Percentiles rank a stretch among this genome's conserved stretches.
Conservation (phyloP, 2,329 filamentous ascomycete species). For the Pseudogymnoascus sp. region DNA sequence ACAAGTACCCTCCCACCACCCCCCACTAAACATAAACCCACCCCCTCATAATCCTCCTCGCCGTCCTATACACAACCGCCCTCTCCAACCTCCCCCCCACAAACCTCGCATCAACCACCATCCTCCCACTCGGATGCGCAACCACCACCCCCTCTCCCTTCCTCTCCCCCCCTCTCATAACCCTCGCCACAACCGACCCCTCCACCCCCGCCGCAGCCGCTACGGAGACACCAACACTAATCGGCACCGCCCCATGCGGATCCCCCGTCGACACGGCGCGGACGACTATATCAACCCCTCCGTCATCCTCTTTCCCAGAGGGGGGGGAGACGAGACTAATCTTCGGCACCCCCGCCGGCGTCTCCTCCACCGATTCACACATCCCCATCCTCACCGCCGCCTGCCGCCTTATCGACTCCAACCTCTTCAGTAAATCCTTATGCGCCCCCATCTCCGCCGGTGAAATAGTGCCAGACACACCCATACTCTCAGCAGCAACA, state of each 20-base stretch:
- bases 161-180: slow-evolving; percentile 15
- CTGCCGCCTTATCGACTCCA: slow-evolving; percentile 49
- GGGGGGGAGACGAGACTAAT: slow-evolving; percentile 45
- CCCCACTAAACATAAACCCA: slow-evolving; percentile 29
- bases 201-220: slow-evolving; percentile 40
- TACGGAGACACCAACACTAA: slow-evolving; percentile 44
- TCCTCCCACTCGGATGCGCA: slow-evolving; percentile 39
- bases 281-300: slow-evolving; percentile 34
- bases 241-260: slow-evolving; percentile 47
- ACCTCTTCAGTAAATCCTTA: slow-evolving; percentile 34
- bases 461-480: slow-evolving; percentile 41
- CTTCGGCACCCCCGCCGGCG: slow-evolving; percentile 55
- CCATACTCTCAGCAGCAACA: slow-evolving; percentile 45
- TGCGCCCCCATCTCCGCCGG: slow-evolving; percentile 46
- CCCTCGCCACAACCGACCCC: slow-evolving; percentile 32
- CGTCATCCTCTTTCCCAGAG: neutral
- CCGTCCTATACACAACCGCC: slow-evolving; percentile 40
- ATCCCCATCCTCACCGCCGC: slow-evolving; percentile 57
- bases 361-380: slow-evolving; percentile 32
- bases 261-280: slow-evolving; percentile 48
- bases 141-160: slow-evolving; percentile 32
- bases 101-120: slow-evolving; percentile 36
- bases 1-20: neutral
- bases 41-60: slow-evolving; percentile 40
- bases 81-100: slow-evolving; percentile 28